phyloP scores from a whole-genome alignment of 306 rosid species.

The Rosa multiflora region DNA sequence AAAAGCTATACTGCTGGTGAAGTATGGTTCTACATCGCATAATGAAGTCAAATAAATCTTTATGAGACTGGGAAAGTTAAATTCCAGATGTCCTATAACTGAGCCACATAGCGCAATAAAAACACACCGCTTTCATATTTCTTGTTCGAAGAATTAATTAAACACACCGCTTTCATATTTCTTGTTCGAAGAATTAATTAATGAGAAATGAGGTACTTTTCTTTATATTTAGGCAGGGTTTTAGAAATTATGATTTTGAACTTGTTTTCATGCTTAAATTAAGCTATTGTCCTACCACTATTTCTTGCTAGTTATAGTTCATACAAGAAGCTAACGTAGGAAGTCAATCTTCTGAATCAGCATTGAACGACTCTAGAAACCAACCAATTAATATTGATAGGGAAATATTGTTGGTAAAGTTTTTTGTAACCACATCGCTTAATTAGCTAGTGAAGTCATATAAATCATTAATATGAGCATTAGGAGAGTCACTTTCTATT shows the following conservation, averaged over 20 bases:
- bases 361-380: slow-evolving; percentile 5
- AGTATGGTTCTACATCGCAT: background rate
- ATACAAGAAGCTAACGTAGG: background rate
- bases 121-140: background rate
- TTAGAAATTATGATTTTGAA: no score
- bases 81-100: background rate
- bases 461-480: slow-evolving; percentile 1
- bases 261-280: no score
- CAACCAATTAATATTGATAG: background rate
- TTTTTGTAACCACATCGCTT: background rate
- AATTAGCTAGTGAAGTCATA: background rate
- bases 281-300: no score
- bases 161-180: background rate
- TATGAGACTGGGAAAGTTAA: background rate
- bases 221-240: no score
- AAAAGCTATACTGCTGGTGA: background rate
- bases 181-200: background rate
- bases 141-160: background rate
- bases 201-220: no score
- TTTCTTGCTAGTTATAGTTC: no score
- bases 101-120: background rate
- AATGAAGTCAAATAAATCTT: background rate
- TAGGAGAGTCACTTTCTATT: background rate
- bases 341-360: background rate
- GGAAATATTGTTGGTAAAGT: slow-evolving; percentile 6